phyloP scores from a whole-genome alignment of 2,329 filamentous ascomycete genomes.

The Alternaria novae-zelandiae region DNA sequence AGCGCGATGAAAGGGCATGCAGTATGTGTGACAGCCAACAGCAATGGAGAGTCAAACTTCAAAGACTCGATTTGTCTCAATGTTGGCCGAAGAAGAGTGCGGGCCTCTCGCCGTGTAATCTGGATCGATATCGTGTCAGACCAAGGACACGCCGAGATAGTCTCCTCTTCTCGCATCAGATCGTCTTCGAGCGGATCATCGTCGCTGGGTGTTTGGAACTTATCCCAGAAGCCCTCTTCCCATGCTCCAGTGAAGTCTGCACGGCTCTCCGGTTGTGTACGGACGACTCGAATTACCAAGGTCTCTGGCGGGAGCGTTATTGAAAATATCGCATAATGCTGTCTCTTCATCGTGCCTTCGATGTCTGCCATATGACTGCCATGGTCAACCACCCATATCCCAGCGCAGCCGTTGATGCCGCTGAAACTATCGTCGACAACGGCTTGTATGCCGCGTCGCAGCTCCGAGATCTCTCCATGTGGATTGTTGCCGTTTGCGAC shows the following conservation, averaged over 20 bases:
- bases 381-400: conserved; percentile 48
- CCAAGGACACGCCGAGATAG: conserved; percentile 36
- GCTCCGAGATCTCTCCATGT: conserved; percentile 53
- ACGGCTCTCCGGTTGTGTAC: conserved; percentile 26
- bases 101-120: conserved; percentile 34
- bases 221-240: conserved; percentile 35
- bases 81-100: conserved; percentile 28
- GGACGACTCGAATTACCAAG: conserved; percentile 35
- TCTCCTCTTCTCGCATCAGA: conserved; percentile 39
- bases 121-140: conserved; percentile 35
- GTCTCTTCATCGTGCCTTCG: conserved; percentile 30
- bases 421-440: conserved; percentile 37
- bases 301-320: conserved; percentile 46
- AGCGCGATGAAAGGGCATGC: conserved; percentile 25
- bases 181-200: conserved; percentile 30
- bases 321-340: conserved; percentile 45
- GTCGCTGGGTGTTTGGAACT: conserved; percentile 27
- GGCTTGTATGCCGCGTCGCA: conserved; percentile 52
- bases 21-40: conserved; percentile 28
- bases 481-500: conserved; percentile 53
- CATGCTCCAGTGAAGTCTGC: conserved; percentile 27
- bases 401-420: conserved; percentile 42
- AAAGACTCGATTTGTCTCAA: conserved; percentile 23
- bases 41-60: conserved; percentile 21
- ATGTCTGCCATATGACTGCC: conserved; percentile 34